Evolutionary conservation across 1,139 yeast species (phyloP).

Genomic region (Nakaseomyces sp.): DNA sequence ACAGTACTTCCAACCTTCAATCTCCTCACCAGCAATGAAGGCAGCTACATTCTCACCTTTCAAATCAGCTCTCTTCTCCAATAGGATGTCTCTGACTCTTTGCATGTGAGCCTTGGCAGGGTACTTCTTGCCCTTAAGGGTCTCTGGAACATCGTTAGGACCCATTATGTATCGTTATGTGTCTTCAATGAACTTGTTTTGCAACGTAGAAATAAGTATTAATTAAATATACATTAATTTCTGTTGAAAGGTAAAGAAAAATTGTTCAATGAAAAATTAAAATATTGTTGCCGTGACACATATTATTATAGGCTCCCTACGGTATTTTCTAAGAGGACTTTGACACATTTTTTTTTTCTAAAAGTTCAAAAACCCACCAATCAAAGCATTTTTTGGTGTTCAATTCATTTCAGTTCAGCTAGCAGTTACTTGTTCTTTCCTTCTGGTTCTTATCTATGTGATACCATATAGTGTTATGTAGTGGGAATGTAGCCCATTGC

Average conservation of each 20-base stretch:
- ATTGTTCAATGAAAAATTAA: not conserved
- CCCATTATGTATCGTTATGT: constrained; percentile 1
- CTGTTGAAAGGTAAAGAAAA: too few relatives aligned
- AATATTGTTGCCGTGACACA: not conserved
- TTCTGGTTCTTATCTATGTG: too few relatives aligned
- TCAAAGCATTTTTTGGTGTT: too few relatives aligned
- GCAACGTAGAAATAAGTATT: too few relatives aligned
- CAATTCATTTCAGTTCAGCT: too few relatives aligned
- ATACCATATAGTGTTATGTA: too few relatives aligned
- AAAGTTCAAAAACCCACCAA: too few relatives aligned
- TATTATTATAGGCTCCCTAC: not conserved
- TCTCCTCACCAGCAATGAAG: constrained; percentile 61
- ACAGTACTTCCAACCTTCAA: constrained; percentile 61
- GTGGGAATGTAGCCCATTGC: too few relatives aligned
- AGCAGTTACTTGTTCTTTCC: too few relatives aligned
- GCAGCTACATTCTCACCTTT: constrained; percentile 25
- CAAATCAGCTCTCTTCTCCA: constrained; percentile 2
- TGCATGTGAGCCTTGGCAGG: constrained; percentile 40
- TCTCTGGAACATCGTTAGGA: constrained; percentile 18
- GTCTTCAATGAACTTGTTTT: too few relatives aligned
- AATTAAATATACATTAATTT: too few relatives aligned
- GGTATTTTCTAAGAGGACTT: not conserved
- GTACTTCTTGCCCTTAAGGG: constrained; percentile 18
- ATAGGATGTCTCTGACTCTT: constrained; percentile 34
- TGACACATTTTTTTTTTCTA: not conserved